phyloP scores from a whole-genome alignment of 805 yeast species.

The Ogataea allantospora region DNA sequence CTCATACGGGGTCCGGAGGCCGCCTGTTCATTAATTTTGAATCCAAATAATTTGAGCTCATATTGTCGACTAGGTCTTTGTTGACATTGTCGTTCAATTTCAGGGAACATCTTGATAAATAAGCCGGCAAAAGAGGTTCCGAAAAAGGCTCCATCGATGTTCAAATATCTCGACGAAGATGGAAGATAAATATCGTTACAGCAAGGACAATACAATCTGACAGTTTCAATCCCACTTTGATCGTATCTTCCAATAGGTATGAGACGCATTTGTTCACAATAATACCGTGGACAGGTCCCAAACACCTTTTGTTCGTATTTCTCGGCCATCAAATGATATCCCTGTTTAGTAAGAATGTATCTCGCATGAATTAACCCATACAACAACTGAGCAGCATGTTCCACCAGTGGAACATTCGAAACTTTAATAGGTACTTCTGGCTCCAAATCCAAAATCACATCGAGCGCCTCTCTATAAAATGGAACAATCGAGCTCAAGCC shows the following conservation, averaged over 20 bases:
- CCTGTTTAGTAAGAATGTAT: constrained; percentile 83
- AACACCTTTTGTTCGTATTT: constrained; percentile 87
- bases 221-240: constrained; percentile 87
- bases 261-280: constrained; percentile 85
- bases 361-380: constrained; percentile 95
- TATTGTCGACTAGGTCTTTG: constrained; percentile 56
- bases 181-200: constrained; percentile 92
- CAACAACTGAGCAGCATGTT: constrained; percentile 86
- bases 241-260: constrained; percentile 92
- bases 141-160: constrained; percentile 94
- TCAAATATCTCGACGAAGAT: constrained; percentile 77
- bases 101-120: constrained; percentile 88
- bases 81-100: constrained; percentile 72
- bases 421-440: constrained; percentile 55
- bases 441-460: constrained; percentile 85
- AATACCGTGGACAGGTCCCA: constrained; percentile 88
- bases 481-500: constrained; percentile 86
- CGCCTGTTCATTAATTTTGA: constrained; percentile 71
- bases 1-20: constrained; percentile 90
- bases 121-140: constrained; percentile 96
- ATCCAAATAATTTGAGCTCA: constrained; percentile 84
- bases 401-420: constrained; percentile 71
- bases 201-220: constrained; percentile 89
- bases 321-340: constrained; percentile 88
- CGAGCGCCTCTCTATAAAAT: constrained; percentile 86